These are phyloP conservation scores for Fusarium verrucosum DNA, from an alignment of 2,329 filamentous ascomycete species.

Conservation along the genomic window DNA sequence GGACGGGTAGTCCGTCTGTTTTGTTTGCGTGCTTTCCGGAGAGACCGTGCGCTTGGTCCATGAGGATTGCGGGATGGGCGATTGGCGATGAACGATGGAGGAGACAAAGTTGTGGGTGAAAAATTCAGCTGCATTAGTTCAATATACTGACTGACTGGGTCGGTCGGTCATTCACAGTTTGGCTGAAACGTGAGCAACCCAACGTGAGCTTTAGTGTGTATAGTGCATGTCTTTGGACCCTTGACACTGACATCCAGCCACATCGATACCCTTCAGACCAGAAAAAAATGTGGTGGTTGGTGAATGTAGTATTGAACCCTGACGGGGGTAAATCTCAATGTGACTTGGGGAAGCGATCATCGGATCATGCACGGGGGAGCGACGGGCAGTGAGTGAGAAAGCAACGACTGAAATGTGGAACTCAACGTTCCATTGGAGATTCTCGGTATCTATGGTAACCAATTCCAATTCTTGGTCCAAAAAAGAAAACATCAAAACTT, in stretches of 20 bases:
- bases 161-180: background rate
- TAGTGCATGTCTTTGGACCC: background rate
- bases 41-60: constrained; percentile 13
- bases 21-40: background rate
- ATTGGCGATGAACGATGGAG: constrained; percentile 4
- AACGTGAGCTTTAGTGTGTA: background rate
- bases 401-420: background rate
- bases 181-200: background rate
- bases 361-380: background rate
- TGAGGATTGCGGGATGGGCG: background rate
- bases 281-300: constrained; percentile 19
- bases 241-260: constrained; percentile 1
- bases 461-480: constrained; percentile 4
- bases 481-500: constrained; percentile 33
- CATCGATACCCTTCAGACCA: background rate
- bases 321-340: background rate
- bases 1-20: no score
- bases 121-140: background rate
- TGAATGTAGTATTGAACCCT: constrained; percentile 9
- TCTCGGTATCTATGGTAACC: constrained; percentile 19
- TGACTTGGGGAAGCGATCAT: background rate
- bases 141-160: background rate
- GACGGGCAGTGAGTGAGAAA: background rate
- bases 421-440: constrained; percentile 12
- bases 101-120: background rate